These are phyloP conservation scores for Pyrenophora graminea DNA, from an alignment of 2,329 filamentous ascomycete genomes.

Conservation along the genomic window DNA sequence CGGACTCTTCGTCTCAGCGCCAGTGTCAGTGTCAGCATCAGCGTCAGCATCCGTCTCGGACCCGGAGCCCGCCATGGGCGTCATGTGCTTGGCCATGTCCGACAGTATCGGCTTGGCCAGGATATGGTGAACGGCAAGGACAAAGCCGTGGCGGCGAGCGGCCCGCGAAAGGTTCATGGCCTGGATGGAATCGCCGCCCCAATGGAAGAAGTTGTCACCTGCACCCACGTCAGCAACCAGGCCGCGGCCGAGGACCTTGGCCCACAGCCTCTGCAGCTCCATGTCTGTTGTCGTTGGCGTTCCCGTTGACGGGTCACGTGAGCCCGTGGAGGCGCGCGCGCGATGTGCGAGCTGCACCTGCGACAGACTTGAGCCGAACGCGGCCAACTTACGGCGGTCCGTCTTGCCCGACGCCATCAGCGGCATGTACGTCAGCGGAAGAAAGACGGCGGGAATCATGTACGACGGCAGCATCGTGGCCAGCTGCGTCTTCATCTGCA, in stretches of 20 bases:
- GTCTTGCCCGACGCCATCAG: constrained; percentile 52
- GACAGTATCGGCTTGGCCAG: not conserved
- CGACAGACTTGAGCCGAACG: no score
- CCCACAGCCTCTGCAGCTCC: no score
- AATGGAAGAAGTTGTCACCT: not conserved
- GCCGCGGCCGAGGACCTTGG: no score
- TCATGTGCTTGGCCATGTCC: not conserved
- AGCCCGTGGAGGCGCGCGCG: no score
- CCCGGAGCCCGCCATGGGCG: not conserved
- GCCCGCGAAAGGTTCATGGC: not conserved
- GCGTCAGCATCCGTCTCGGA: no score
- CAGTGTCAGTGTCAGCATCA: no score
- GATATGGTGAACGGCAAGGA: not conserved
- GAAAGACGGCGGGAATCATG: constrained; percentile 51
- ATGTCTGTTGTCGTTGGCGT: no score
- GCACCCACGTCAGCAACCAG: no score
- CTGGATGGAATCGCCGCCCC: not conserved
- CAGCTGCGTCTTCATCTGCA: not conserved
- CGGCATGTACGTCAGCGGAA: constrained; percentile 51
- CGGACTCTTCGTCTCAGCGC: not conserved
- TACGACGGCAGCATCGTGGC: constrained; percentile 29
- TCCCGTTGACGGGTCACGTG: no score
- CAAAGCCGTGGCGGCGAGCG: not conserved
- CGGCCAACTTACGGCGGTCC: constrained; percentile 25
- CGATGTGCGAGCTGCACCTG: no score